Evolutionary conservation across 495 filamentous ascomycete genomes (phyloP), one percentile per base, ranked within the genome.

Genomic region (Penicillium simplicissimum): DNA sequence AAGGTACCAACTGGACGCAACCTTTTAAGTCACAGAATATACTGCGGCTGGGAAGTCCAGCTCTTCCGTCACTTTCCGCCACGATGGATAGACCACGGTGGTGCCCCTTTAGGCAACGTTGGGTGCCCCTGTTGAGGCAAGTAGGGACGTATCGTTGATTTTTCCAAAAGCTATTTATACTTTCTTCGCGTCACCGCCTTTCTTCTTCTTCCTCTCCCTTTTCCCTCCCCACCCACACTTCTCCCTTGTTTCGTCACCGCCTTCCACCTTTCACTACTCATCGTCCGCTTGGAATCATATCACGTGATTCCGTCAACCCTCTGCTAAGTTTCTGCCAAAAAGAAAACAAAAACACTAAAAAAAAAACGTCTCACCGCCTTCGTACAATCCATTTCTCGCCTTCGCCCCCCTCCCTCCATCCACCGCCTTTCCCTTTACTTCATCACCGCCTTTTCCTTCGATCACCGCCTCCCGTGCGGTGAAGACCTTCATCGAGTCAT

Each of bases 391-490:
- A 52, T 59, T 35, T 52, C 38, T 52, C 15, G 6, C 7, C 13
- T 13, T 14, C 3, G 21, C 33, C 17, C 71, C 65, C 59, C 71
- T 64, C 59, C 68, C 62, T 71, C 33, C 62, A 74, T 76, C 37
- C 75, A 75, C 74, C 74, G 74, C 74, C 67, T 69, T 67, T 25
- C 19, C 68, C 57, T 33, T 4, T 31, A 7, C 67, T 17, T 42
- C 65, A 73, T 76, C 75, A 77, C 76, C 76, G 74, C 76, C 67
- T 67, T 65, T 62, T 63, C 67, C 60, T 54, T 14, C 36, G 67
- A 77, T 77, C 76, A 78, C 76, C 76, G 76, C 76, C 76, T 77
- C 76, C 68, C 64, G 67, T 79, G 77, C 77, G 77, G 77, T 79
- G 77, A 79, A 76, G 73, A 63, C 58, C n/a, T n/a, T n/a, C n/a